Evolutionary conservation across 257 asterid genomes (phyloP).

Genomic region (Leptodermis oblonga): DNA sequence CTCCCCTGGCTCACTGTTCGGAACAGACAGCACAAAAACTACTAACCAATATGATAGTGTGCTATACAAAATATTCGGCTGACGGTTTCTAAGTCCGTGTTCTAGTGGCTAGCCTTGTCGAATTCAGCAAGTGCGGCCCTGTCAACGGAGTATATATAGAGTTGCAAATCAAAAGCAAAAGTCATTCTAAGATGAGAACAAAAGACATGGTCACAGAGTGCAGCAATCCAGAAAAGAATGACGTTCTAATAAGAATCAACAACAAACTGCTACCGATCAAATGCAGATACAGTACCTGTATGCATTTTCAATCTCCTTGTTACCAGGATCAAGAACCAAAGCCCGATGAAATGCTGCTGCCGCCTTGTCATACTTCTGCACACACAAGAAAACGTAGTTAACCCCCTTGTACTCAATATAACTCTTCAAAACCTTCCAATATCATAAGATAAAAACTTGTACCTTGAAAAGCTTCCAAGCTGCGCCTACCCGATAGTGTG

Average conservation of each 20-base stretch:
- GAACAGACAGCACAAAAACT: no score
- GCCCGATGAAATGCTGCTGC: slow-evolving; percentile 23
- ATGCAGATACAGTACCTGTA: slow-evolving; percentile 3
- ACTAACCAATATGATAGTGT: no score
- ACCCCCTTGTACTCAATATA: not conserved
- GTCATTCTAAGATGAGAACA: not conserved
- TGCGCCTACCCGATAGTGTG: slow-evolving; percentile 16
- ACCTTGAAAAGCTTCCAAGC: slow-evolving; percentile 9
- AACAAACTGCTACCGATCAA: not conserved
- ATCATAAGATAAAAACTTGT: not conserved
- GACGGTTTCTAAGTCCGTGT: not conserved
- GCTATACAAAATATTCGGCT: no score
- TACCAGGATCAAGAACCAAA: slow-evolving; percentile 20
- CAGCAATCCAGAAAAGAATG: not conserved
- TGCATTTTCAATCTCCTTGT: slow-evolving; percentile 20
- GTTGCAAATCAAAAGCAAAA: no score
- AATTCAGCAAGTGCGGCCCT: not conserved
- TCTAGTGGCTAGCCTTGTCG: not conserved
- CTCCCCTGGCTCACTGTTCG: no score
- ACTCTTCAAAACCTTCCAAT: not conserved
- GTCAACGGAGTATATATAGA: not conserved
- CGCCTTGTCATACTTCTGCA: slow-evolving; percentile 15
- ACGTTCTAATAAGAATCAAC: not conserved
- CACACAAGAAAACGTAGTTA: not conserved
- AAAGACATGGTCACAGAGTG: not conserved